Base-by-base conservation (phyloP, 2,329 filamentous ascomycete genomes). In the Aurifilum marmelostoma region DNA sequence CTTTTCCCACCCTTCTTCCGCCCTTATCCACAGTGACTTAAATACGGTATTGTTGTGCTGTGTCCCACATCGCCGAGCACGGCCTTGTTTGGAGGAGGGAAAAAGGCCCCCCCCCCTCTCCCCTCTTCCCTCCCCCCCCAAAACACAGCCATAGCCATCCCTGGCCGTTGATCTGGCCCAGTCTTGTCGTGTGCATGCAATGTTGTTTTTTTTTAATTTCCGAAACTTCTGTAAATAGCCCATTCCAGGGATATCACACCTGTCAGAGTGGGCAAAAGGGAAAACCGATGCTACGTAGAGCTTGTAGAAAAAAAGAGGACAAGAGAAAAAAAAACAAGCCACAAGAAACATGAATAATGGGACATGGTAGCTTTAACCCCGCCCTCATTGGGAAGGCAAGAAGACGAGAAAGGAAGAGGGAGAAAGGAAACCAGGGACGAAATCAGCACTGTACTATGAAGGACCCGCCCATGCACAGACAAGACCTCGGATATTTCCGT, bases 171-270 rank as follows among this genome's bases (percentile, higher is more conserved):
- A 14, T 29, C 52, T 59, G 32, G 56, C 32, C 56, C 56, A 37
- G 56, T 37, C 56, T 59, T 14, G 18, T 21, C 21, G 12, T 29
- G 29, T 59, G 56, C 56, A 59, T 59, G 56, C 56, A n/a, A 59
- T 34, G n/a, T n/a, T n/a, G n/a, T n/a, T n/a, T n/a, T n/a, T n/a
- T n/a, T n/a, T 59, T 59, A 59, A 59, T 59, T 59, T 59, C 56
- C 56, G 29, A 37, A 18, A 37, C 29, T 34, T 59, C 56, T 59
- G 56, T 34, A 59, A 59, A 59, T 59, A 59, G 56, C 52, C 21
- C 24, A 29, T 34, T n/a, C 29, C 27, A 59, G 54, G 54, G 29
- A 32, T 59, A 59, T 21, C 8, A n/a, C 18, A 29, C n/a, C 56
- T 37, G 29, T 59, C 29, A 37, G 21, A 59, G 32, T 59, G 56